Evolutionary conservation across 2,329 filamentous ascomycete genomes (phyloP).

Genomic region (Colletotrichum abscissum): DNA sequence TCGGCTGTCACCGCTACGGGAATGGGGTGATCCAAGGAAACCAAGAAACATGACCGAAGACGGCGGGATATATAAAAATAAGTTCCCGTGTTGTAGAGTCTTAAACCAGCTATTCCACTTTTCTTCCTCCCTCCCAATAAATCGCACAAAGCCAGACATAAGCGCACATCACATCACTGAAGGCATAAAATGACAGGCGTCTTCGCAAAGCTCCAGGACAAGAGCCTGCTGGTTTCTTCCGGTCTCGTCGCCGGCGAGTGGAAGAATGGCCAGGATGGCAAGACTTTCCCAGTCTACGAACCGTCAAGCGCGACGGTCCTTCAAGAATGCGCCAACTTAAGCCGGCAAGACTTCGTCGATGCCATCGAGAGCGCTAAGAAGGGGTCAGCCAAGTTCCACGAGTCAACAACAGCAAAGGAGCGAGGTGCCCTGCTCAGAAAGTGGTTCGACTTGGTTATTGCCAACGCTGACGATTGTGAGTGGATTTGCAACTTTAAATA

Average conservation of each 20-base stretch:
- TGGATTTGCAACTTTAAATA: too few relatives aligned
- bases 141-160: background rate
- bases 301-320: constrained; percentile 62
- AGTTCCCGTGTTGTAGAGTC: background rate
- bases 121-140: too few relatives aligned
- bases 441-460: constrained; percentile 50
- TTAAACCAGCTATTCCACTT: too few relatives aligned
- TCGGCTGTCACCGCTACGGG: constrained; percentile 13
- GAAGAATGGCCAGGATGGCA: constrained; percentile 55
- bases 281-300: constrained; percentile 64
- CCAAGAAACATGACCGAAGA: background rate
- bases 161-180: background rate
- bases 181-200: background rate
- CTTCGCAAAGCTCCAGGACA: constrained; percentile 15
- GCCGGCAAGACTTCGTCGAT: constrained; percentile 39
- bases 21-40: constrained; percentile 7
- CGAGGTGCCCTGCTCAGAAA: constrained; percentile 47
- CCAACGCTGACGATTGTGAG: constrained; percentile 45
- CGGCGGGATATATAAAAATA: background rate
- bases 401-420: constrained; percentile 48
- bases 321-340: constrained; percentile 60
- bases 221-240: constrained; percentile 1
- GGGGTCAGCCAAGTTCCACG: constrained; percentile 49
- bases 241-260: constrained; percentile 56
- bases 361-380: constrained; percentile 52